Percentiles rank a stretch among this genome's conserved stretches.
phyloP scores from a whole-genome alignment of 768 basidiomycete species.

The Serendipita sp. region DNA sequence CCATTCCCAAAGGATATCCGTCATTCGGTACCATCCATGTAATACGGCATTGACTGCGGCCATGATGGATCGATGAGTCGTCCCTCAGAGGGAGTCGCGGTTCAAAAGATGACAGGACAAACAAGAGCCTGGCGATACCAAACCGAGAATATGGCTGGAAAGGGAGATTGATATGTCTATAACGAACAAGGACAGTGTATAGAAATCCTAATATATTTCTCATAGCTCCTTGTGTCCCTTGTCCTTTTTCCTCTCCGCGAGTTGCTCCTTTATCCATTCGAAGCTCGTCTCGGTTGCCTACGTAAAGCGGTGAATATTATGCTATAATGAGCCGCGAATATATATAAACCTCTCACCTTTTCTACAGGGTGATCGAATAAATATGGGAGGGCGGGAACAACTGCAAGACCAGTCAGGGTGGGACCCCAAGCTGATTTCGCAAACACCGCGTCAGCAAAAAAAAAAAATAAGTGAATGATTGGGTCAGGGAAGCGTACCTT shows the following conservation, averaged over 20 bases:
- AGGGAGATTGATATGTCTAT: no score
- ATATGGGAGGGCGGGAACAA: constrained; percentile 59
- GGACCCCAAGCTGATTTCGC: constrained; percentile 43
- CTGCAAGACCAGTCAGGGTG: constrained; percentile 46
- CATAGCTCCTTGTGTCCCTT: constrained; percentile 2
- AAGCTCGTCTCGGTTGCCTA: constrained; percentile 41
- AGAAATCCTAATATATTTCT: background rate
- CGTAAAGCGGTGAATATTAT: background rate
- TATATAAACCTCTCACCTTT: constrained; percentile 18
- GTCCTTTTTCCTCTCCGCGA: constrained; percentile 25
- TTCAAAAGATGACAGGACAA: background rate
- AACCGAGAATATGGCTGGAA: background rate
- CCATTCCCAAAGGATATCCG: constrained; percentile 3
- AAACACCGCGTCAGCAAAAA: background rate
- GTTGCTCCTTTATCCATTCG: constrained; percentile 47
- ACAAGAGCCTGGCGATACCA: background rate
- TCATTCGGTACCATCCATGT: constrained; percentile 2
- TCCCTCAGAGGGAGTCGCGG: constrained; percentile 2
- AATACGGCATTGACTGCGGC: background rate
- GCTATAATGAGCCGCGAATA: no score
- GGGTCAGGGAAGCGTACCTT: constrained; percentile 13
- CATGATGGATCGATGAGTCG: background rate
- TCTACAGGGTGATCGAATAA: constrained; percentile 72
- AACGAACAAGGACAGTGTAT: background rate
- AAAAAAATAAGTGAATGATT: background rate